A percentile compares a stretch with the other conserved stretches of the same genome.
Conservation (phyloP, 2,329 filamentous ascomycete genomes). For the Trichoderma oligosporum region DNA sequence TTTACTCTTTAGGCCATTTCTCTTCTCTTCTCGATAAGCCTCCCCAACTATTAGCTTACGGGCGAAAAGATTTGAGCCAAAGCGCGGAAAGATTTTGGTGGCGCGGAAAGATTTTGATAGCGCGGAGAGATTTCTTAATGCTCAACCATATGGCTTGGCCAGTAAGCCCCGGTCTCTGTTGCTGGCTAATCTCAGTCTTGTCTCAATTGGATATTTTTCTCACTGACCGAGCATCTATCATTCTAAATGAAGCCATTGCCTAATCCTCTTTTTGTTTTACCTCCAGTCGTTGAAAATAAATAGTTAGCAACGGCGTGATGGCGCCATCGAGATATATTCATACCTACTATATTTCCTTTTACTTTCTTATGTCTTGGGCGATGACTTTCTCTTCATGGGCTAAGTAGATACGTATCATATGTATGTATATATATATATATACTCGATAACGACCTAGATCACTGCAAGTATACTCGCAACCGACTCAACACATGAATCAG, state of each 20-base stretch:
- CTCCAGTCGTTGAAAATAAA: no score
- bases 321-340: neutral
- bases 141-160: neutral
- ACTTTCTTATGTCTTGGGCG: neutral
- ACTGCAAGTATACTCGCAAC: neutral
- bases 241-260: neutral
- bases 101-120: neutral
- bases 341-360: neutral
- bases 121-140: constrained; percentile 9
- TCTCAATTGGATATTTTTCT: neutral
- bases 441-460: neutral
- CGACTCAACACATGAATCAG: neutral
- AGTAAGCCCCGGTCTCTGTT: neutral
- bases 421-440: neutral
- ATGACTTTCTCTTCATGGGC: neutral
- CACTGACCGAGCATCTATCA: neutral
- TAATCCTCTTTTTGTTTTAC: neutral
- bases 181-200: neutral
- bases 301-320: neutral
- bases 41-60: neutral
- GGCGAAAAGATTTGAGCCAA: constrained; percentile 2
- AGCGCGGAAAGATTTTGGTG: constrained; percentile 12
- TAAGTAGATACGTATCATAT: no score
- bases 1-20: neutral
- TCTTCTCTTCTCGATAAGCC: constrained; percentile 1